These are phyloP conservation scores for Durio zibethinus DNA, from an alignment of 345 rosid genomes.

Conservation along the genomic window DNA sequence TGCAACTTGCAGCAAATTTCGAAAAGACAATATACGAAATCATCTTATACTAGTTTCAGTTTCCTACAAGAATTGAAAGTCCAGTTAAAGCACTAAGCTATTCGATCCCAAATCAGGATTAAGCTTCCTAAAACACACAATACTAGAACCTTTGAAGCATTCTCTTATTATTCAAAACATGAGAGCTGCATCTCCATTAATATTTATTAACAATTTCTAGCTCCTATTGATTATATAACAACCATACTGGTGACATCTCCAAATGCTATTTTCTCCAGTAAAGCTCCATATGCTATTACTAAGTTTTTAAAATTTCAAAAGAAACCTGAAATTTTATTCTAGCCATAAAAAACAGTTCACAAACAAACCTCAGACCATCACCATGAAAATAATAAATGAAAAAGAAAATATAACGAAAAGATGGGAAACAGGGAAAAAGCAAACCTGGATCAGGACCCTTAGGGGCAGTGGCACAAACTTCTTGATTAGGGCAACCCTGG, in stretches of 20 bases:
- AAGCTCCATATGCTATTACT: not conserved
- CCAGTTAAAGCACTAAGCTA: not conserved
- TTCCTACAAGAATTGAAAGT: not conserved
- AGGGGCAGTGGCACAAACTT: constrained; percentile 85
- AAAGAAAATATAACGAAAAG: not conserved
- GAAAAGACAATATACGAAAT: not conserved
- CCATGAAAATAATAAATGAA: not conserved
- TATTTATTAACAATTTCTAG: not conserved
- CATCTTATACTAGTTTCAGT: not conserved
- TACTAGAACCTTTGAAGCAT: not conserved
- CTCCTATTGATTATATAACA: not conserved
- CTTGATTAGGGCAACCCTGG: constrained; percentile 91
- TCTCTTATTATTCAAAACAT: not conserved
- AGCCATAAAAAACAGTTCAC: not conserved
- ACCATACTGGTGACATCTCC: not conserved
- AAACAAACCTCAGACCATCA: not conserved
- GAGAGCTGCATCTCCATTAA: not conserved
- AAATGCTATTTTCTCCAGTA: not conserved
- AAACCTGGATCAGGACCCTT: constrained; percentile 97
- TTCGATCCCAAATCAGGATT: not conserved
- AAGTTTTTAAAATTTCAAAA: not conserved
- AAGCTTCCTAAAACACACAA: not conserved
- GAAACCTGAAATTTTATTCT: not conserved
- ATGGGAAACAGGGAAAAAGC: not conserved
- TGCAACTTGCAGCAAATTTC: not conserved